Conservation (phyloP, 2,329 filamentous ascomycete genomes). For the Ophiostoma sp. region DNA sequence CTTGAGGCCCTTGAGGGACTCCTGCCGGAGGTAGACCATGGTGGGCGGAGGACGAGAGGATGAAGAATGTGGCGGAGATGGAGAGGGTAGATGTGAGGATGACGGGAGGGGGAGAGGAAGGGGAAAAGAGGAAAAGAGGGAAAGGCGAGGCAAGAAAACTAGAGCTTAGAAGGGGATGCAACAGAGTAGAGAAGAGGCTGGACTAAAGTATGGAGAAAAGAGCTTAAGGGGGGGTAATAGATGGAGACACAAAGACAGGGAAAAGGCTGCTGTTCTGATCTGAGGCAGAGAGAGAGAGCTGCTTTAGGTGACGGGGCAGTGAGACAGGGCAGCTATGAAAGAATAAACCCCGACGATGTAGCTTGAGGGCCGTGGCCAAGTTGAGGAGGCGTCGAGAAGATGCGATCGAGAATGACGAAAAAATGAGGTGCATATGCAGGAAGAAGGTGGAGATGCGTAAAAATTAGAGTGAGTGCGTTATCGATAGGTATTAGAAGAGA, state of each 20-base stretch:
- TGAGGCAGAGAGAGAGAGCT: too few relatives aligned
- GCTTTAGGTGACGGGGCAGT: neutral
- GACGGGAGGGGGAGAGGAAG: neutral
- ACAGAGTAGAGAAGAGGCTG: neutral
- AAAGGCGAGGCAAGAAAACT: neutral
- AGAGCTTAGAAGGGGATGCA: neutral
- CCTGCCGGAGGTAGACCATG: conserved; percentile 95
- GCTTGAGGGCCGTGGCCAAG: neutral
- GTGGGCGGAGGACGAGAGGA: neutral
- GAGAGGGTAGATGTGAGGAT: neutral
- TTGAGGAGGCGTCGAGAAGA: neutral
- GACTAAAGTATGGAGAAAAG: conserved; percentile 11
- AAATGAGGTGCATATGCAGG: conserved; percentile 12
- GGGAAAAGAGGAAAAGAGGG: neutral
- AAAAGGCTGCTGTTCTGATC: neutral
- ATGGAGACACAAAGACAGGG: neutral
- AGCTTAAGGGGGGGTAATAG: neutral
- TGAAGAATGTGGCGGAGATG: neutral
- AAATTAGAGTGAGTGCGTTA: conserved; percentile 16
- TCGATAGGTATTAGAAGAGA: neutral
- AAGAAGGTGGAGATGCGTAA: conserved; percentile 16
- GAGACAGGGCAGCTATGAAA: conserved; percentile 4
- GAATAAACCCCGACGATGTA: neutral
- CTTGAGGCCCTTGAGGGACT: conserved; percentile 79
- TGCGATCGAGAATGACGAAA: conserved; percentile 11